Evolutionary conservation across 2,329 filamentous ascomycete genomes (phyloP).

Genomic region (Cladosporium sp.): DNA sequence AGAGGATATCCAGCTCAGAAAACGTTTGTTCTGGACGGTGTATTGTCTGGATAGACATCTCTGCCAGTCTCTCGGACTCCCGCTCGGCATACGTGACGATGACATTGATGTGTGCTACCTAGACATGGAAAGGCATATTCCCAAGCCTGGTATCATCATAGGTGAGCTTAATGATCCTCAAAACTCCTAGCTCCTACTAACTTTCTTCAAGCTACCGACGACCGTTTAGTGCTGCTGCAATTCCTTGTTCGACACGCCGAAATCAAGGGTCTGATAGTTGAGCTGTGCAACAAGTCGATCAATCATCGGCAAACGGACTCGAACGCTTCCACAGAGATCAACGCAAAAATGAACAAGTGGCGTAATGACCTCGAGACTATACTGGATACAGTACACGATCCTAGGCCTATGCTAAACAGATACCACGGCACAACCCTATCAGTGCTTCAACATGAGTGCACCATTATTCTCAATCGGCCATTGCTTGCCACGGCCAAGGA

Average conservation of each 20-base stretch:
- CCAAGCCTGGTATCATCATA: constrained; percentile 5
- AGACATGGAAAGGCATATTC: constrained; percentile 42
- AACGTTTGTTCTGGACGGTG: constrained; percentile 55
- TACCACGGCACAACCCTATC: constrained; percentile 42
- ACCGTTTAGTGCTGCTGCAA: constrained; percentile 11
- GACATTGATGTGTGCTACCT: constrained; percentile 57
- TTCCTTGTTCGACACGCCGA: constrained; percentile 46
- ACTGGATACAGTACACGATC: constrained; percentile 13
- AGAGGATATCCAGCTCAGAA: constrained; percentile 46
- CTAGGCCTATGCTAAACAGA: constrained; percentile 18
- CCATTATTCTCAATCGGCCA: constrained; percentile 50
- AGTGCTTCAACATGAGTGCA: constrained; percentile 47
- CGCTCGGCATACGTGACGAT: constrained; percentile 53
- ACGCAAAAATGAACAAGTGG: constrained; percentile 49
- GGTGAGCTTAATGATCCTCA: neutral
- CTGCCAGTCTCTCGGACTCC: constrained; percentile 54
- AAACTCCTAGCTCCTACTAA: neutral
- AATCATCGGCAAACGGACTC: constrained; percentile 39
- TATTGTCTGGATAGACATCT: constrained; percentile 54
- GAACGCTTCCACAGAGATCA: constrained; percentile 38
- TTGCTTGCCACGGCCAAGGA: constrained; percentile 44
- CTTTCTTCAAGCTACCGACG: neutral
- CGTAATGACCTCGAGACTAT: constrained; percentile 52
- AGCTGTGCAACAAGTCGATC: constrained; percentile 52
- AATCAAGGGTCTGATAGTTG: constrained; percentile 49